phyloP scores from a whole-genome alignment of 768 basidiomycete genomes.

The Tricholomella constricta region DNA sequence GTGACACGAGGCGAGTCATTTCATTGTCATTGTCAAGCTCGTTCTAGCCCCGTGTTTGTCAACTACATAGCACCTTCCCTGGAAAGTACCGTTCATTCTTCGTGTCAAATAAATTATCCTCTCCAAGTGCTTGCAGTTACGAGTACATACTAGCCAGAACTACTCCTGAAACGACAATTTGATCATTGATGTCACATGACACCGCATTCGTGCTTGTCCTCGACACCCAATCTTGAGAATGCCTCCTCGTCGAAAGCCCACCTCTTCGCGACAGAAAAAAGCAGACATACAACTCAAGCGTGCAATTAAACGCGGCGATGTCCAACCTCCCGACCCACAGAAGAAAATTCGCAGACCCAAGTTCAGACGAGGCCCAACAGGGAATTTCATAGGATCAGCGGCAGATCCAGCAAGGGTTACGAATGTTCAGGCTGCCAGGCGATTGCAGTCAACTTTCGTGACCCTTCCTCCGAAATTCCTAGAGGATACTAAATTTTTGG shows the following conservation, averaged over 20 bases:
- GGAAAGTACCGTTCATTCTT: no score
- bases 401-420: conserved; percentile 26
- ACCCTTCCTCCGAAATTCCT: conserved; percentile 61
- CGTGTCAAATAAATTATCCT: no score
- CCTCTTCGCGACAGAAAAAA: conserved; percentile 69
- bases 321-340: conserved; percentile 39
- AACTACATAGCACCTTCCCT: no score
- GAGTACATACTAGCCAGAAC: no score
- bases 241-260: conserved; percentile 52
- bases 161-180: no score
- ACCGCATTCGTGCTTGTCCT: no score
- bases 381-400: conserved; percentile 24
- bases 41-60: no score
- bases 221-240: conserved; percentile 23
- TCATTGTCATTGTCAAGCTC: background rate
- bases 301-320: conserved; percentile 82
- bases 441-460: conserved; percentile 72
- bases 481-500: conserved; percentile 57
- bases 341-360: conserved; percentile 27
- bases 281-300: conserved; percentile 76
- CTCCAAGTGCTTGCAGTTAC: no score
- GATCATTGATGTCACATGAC: no score
- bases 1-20: conserved; percentile 12
- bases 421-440: conserved; percentile 44
- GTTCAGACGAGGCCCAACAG: conserved; percentile 33